phyloP scores from a whole-genome alignment of 129 eudicot species.

The Chrysanthemum seticuspe region DNA sequence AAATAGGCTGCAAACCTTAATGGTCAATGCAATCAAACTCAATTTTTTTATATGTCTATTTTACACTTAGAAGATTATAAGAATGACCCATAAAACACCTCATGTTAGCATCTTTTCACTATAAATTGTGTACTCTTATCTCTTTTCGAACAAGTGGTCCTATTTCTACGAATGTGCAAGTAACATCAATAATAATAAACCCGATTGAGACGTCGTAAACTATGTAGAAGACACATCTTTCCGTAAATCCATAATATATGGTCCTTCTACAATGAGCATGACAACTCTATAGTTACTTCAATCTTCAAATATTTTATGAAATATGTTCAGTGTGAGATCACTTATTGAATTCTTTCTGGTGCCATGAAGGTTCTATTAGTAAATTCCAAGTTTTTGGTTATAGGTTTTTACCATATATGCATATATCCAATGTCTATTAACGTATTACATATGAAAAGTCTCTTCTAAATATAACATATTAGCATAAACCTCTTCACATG shows the following conservation, averaged over 20 bases:
- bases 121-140: slow-evolving; percentile 20
- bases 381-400: not conserved
- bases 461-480: no score
- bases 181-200: slow-evolving; percentile 1
- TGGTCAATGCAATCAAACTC: no score
- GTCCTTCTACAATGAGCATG: not conserved
- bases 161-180: slow-evolving; percentile 1
- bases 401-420: not conserved
- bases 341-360: not conserved
- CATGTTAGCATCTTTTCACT: slow-evolving; percentile 15
- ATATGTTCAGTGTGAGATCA: not conserved
- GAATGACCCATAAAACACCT: slow-evolving; percentile 10
- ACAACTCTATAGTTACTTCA: slow-evolving; percentile 6
- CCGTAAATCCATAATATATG: not conserved
- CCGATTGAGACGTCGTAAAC: not conserved
- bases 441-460: no score
- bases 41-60: no score
- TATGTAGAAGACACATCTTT: not conserved
- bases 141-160: slow-evolving; percentile 27
- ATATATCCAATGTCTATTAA: no score
- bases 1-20: no score
- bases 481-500: no score
- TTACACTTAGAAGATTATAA: no score
- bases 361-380: not conserved
- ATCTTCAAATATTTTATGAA: not conserved